Percentiles rank a stretch among this genome's conserved stretches.
Conservation (phyloP, 2,329 filamentous ascomycete species). For the Xylariomycetidae sp. region DNA sequence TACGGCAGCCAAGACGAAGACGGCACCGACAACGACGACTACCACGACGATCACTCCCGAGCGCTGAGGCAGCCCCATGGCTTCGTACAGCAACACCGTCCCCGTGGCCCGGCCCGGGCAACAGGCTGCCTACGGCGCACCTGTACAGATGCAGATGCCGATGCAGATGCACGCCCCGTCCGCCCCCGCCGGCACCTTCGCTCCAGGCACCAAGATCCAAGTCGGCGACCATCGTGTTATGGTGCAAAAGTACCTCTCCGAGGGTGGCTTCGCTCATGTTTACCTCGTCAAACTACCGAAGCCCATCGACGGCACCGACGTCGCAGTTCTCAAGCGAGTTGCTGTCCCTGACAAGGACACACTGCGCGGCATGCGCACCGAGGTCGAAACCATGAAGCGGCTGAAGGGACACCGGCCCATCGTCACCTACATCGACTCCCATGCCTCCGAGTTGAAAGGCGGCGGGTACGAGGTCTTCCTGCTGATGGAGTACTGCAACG, state of each 20-base stretch:
- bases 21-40: constrained; percentile 13
- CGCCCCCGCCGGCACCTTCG: constrained; percentile 77
- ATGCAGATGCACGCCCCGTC: constrained; percentile 24
- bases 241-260: constrained; percentile 95
- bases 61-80: constrained; percentile 17
- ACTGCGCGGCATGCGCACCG: constrained; percentile 90
- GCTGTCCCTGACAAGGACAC: constrained; percentile 95
- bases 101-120: constrained; percentile 33
- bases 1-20: too few species aligned
- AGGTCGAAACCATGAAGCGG: constrained; percentile 99
- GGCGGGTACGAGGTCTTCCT: constrained; percentile 97
- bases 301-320: constrained; percentile 69
- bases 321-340: constrained; percentile 87
- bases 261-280: constrained; percentile 96
- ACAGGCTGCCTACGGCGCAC: constrained; percentile 34
- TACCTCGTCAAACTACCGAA: constrained; percentile 87
- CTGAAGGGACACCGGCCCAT: constrained; percentile 94
- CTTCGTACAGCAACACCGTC: constrained; percentile 22
- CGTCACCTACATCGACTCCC: constrained; percentile 97
- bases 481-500: constrained; percentile 95
- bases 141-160: constrained; percentile 24
- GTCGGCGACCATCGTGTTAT: constrained; percentile 88
- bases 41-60: too few species aligned
- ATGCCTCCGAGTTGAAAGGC: constrained; percentile 86
- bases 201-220: constrained; percentile 92